phyloP scores from a whole-genome alignment of 2,329 filamentous ascomycete species.

The Neophaeococcomyces aloes region DNA sequence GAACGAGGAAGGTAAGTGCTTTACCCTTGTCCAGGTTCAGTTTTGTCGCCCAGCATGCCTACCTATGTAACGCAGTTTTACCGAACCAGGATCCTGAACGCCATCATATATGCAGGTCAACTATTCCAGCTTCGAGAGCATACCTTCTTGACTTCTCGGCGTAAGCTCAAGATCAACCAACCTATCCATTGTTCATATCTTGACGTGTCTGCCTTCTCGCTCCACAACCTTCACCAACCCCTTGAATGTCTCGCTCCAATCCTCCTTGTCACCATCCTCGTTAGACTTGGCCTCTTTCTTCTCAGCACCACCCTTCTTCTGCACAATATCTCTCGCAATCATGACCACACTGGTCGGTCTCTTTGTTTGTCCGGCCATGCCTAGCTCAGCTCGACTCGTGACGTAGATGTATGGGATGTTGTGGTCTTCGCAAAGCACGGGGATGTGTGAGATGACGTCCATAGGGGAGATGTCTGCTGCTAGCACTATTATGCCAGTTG shows the following conservation, averaged over 20 bases:
- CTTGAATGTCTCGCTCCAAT: conserved; percentile 44
- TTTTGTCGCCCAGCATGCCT: too few relatives aligned
- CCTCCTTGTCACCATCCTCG: conserved; percentile 32
- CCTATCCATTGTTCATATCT: conserved; percentile 34
- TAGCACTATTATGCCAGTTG: conserved; percentile 73
- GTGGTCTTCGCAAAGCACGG: conserved; percentile 96
- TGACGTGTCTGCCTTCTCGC: conserved; percentile 49
- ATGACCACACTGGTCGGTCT: conserved; percentile 93
- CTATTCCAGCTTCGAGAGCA: too few relatives aligned
- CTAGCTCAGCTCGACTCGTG: conserved; percentile 81
- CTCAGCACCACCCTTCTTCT: conserved; percentile 39
- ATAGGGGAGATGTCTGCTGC: conserved; percentile 96
- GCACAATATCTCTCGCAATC: conserved; percentile 47
- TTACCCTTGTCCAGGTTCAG: too few relatives aligned
- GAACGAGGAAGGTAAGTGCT: too few relatives aligned
- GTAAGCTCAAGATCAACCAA: too few relatives aligned
- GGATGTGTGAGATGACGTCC: conserved; percentile 97
- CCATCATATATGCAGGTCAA: too few relatives aligned
- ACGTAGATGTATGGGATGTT: conserved; percentile 96
- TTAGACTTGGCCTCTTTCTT: conserved; percentile 37
- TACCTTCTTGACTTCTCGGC: too few relatives aligned
- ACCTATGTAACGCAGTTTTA: too few relatives aligned
- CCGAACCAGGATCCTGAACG: too few relatives aligned
- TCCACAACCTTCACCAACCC: conserved; percentile 49
- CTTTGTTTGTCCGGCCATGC: conserved; percentile 89